A percentile compares a stretch with the other conserved stretches of the same genome.
Evolutionary conservation across 2,329 filamentous ascomycete genomes (phyloP).

Genomic region (Aspergillus niger): DNA sequence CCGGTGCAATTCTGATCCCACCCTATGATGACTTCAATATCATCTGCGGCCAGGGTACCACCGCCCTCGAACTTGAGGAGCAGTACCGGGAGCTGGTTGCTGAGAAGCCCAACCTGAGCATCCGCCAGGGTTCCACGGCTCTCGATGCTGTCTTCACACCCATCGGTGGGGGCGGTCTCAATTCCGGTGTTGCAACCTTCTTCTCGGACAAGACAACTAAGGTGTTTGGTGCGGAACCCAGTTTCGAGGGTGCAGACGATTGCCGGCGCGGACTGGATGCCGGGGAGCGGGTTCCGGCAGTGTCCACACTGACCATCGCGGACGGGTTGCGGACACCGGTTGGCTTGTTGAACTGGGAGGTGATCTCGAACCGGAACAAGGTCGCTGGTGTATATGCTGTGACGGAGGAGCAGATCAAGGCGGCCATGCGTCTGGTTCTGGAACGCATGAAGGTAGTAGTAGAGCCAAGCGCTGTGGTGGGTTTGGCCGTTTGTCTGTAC

Average conservation of each 20-base stretch:
- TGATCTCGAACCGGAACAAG: conserved; percentile 72
- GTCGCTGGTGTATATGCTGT: conserved; percentile 73
- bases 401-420: conserved; percentile 77
- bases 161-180: conserved; percentile 84
- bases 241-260: conserved; percentile 81
- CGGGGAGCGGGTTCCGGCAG: conserved; percentile 65
- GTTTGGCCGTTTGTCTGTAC: conserved; percentile 77
- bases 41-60: conserved; percentile 89
- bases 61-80: conserved; percentile 76
- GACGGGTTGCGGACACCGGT: conserved; percentile 87
- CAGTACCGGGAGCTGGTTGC: conserved; percentile 64
- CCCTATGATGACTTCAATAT: conserved; percentile 93
- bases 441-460: conserved; percentile 90
- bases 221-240: conserved; percentile 87
- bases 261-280: conserved; percentile 68
- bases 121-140: conserved; percentile 11
- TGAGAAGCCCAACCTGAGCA: conserved; percentile 29
- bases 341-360: conserved; percentile 71
- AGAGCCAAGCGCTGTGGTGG: conserved; percentile 85
- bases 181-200: conserved; percentile 78
- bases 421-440: conserved; percentile 73
- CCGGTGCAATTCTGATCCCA: conserved; percentile 77
- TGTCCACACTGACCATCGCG: conserved; percentile 78
- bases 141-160: conserved; percentile 78
- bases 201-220: conserved; percentile 67